Evolutionary conservation across 2,329 filamentous ascomycete species (phyloP).

Genomic region (Penicillium sp.): DNA sequence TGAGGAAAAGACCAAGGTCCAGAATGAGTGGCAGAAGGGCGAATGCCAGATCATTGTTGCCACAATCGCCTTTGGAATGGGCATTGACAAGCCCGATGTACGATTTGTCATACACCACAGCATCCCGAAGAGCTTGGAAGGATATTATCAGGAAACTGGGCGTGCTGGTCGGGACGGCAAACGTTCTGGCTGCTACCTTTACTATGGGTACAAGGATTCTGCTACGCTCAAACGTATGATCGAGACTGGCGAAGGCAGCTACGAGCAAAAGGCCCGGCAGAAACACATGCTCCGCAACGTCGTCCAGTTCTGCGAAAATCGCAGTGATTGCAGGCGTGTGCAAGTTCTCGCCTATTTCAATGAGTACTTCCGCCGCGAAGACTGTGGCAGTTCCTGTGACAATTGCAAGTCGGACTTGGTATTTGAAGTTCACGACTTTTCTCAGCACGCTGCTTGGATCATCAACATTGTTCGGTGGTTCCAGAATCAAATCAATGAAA

Average conservation of each 20-base stretch:
- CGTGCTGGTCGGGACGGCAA: conserved; percentile 90
- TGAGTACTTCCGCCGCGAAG: conserved; percentile 71
- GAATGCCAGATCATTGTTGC: conserved; percentile 87
- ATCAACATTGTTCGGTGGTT: conserved; percentile 66
- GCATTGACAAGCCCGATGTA: conserved; percentile 97
- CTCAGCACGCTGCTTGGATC: conserved; percentile 69
- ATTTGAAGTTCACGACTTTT: conserved; percentile 76
- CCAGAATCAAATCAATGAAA: conserved; percentile 35
- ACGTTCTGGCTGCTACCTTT: conserved; percentile 85
- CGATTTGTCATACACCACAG: conserved; percentile 94
- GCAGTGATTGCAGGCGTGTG: conserved; percentile 79
- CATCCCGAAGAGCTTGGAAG: conserved; percentile 91
- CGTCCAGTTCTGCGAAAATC: conserved; percentile 85
- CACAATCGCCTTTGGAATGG: conserved; percentile 99
- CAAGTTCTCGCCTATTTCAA: conserved; percentile 95
- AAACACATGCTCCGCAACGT: conserved; percentile 82
- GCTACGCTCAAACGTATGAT: conserved; percentile 78
- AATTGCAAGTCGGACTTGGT: conserved; percentile 76
- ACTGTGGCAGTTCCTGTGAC: conserved; percentile 79
- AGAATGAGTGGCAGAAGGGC: conserved; percentile 80
- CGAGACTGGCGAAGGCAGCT: conserved; percentile 71
- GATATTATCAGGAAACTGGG: conserved; percentile 98
- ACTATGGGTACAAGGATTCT: conserved; percentile 79
- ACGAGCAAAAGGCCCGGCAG: conserved; percentile 81
- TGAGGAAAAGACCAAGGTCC: conserved; percentile 68